These are phyloP conservation scores for Chrysosporium keratinophilum DNA, from an alignment of 2,329 filamentous ascomycete species.

Conservation along the genomic window DNA sequence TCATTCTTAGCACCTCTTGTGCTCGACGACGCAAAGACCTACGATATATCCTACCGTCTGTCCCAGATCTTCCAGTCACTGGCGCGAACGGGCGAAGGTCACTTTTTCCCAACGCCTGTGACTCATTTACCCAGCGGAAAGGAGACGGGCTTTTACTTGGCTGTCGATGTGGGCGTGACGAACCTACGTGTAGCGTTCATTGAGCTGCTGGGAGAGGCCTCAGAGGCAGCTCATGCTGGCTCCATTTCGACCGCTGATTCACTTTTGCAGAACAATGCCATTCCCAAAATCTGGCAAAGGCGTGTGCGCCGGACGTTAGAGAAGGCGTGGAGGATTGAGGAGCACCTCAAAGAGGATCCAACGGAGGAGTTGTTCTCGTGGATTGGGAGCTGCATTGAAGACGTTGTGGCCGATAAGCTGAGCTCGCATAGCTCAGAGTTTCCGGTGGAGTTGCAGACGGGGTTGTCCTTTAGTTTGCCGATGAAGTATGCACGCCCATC, in stretches of 20 bases:
- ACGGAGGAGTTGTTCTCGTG: slow-evolving; percentile 60
- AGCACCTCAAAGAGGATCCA: slow-evolving; percentile 61
- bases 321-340: slow-evolving; percentile 62
- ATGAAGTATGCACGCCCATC: slow-evolving; percentile 27
- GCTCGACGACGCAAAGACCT: slow-evolving; percentile 20
- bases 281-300: slow-evolving; percentile 29
- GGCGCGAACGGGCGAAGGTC: slow-evolving; percentile 30
- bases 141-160: slow-evolving; percentile 44
- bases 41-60: slow-evolving; percentile 29
- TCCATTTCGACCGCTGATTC: background rate
- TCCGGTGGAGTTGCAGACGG: slow-evolving; percentile 29
- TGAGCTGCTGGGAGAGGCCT: slow-evolving; percentile 34
- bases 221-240: background rate
- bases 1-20: slow-evolving; percentile 11
- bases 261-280: slow-evolving; percentile 6
- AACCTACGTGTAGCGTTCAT: slow-evolving; percentile 46
- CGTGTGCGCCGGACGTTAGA: slow-evolving; percentile 53
- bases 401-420: slow-evolving; percentile 51
- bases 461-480: slow-evolving; percentile 37
- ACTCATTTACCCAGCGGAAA: slow-evolving; percentile 37
- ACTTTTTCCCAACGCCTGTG: slow-evolving; percentile 36
- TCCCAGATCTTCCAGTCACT: slow-evolving; percentile 30
- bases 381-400: slow-evolving; percentile 63
- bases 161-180: slow-evolving; percentile 44
- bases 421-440: slow-evolving; percentile 23